Base-by-base conservation (phyloP, 768 basidiomycete genomes). In the Boletales sp. region DNA sequence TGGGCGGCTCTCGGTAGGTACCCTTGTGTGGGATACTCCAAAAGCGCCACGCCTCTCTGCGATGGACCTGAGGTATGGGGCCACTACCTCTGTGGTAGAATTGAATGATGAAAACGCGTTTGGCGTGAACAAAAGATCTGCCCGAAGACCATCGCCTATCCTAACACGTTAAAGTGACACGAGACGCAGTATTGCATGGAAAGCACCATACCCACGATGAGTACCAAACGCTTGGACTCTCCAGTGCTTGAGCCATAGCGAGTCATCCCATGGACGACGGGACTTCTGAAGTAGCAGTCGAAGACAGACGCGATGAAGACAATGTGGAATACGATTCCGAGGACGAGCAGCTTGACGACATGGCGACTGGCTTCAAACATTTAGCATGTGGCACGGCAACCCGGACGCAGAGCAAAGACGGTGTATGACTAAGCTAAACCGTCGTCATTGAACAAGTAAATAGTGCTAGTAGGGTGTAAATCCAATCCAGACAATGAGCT, bases 211-310 rank as follows among this genome's bases (percentile, higher is more conserved):
- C 90, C 90, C 27, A 92, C 81, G 56, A 92, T 85, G 18, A 93
- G 76, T 4, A 90, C 88, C 29, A 93, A 73, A 5, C 90, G 77
- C 57, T 87, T 85, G 10, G 90, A 80, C 50, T 79, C 75, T 31
- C 78, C 73, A 5, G 58, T 54, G 9, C 65, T 66, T 2, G 74
- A 61, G 4, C 74, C 74, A 58, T 80, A 77, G 40, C 74, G 79
- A 56, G 72, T 63, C 86, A 90, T 90, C 43, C 87, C 87, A 72
- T 83, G 76, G 19, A 89, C 87, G 8, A 90, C 87, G 0, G 89
- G 86, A 57, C 83, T 87, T 21, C 81, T 87, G 64, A 94, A 94
- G 65, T 93, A 94, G 67, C 90, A 91, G 69, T 92, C 88, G 68
- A 94, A 94, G 14, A 75, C 81, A 4, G 85, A 82, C 32, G 75